Evolutionary conservation across 768 basidiomycete genomes (phyloP).

Genomic region (Zangia roseola): DNA sequence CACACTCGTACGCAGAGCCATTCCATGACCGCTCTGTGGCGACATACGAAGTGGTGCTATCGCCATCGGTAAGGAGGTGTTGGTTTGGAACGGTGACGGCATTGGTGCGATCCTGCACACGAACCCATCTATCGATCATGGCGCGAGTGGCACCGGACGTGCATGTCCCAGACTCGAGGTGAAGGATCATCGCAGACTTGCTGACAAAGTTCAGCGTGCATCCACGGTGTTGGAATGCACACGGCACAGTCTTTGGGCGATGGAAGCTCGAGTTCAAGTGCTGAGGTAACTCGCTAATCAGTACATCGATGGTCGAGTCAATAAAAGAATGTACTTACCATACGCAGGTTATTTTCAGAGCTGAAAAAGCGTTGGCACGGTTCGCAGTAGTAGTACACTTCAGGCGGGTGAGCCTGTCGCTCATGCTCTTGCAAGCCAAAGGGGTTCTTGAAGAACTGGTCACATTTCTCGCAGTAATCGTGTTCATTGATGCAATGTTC

Average conservation of each 20-base stretch:
- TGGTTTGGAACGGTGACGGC: conserved; percentile 57
- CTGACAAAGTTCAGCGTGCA: conserved; percentile 52
- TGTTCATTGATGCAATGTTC: conserved; percentile 44
- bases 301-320: no score
- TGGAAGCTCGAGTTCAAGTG: conserved; percentile 59
- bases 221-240: conserved; percentile 33
- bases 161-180: conserved; percentile 63
- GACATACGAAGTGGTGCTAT: neutral
- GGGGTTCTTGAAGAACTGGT: conserved; percentile 40
- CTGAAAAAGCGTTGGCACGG: conserved; percentile 45
- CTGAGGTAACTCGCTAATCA: conserved; percentile 9
- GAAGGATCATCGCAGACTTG: conserved; percentile 53
- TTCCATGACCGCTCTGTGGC: conserved; percentile 45
- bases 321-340: conserved; percentile 9
- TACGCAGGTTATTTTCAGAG: conserved; percentile 15
- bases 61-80: conserved; percentile 40
- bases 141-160: conserved; percentile 45
- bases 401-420: conserved; percentile 38
- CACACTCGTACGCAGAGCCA: conserved; percentile 54
- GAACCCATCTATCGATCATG: conserved; percentile 37
- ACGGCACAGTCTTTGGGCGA: conserved; percentile 38
- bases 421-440: conserved; percentile 47
- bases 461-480: conserved; percentile 42
- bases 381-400: no score
- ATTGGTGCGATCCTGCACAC: conserved; percentile 42